A percentile compares a stretch with the other conserved stretches of the same genome.
Evolutionary conservation across 2,329 filamentous ascomycete species (phyloP).

Genomic region (Elsinoe ampelina): DNA sequence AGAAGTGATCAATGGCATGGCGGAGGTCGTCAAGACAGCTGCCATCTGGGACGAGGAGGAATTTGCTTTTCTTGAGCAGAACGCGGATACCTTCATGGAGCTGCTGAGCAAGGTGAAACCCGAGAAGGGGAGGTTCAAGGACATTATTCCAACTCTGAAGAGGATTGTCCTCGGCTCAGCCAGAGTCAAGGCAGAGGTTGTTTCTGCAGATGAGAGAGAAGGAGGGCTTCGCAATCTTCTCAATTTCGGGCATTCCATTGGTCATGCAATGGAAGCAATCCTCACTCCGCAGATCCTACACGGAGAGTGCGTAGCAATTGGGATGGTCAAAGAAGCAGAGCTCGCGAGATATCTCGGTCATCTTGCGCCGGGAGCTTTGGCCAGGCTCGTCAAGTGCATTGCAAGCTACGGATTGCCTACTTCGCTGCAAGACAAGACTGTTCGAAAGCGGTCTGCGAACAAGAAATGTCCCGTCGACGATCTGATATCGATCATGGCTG

Average conservation of each 20-base stretch:
- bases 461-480: constrained; percentile 82
- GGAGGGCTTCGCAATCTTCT: constrained; percentile 87
- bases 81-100: constrained; percentile 65
- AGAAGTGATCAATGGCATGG: constrained; percentile 98
- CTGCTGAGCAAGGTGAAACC: constrained; percentile 52
- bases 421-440: constrained; percentile 70
- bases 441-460: constrained; percentile 72
- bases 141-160: constrained; percentile 48
- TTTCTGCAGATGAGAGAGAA: constrained; percentile 89
- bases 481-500: constrained; percentile 83
- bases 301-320: constrained; percentile 90
- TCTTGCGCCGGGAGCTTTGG: constrained; percentile 75
- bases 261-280: constrained; percentile 92
- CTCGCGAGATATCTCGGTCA: constrained; percentile 81
- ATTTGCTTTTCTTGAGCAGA: constrained; percentile 74
- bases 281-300: constrained; percentile 91
- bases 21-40: constrained; percentile 77
- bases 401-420: constrained; percentile 87
- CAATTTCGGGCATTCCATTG: constrained; percentile 97
- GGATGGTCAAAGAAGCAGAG: constrained; percentile 97
- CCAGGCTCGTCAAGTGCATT: constrained; percentile 84
- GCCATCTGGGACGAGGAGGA: constrained; percentile 90
- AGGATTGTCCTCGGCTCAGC: constrained; percentile 76
- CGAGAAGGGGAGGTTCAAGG: constrained; percentile 52
- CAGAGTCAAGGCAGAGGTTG: constrained; percentile 87